Evolutionary conservation across 257 asterid genomes (phyloP).

Genomic region (Gentiana dahurica): DNA sequence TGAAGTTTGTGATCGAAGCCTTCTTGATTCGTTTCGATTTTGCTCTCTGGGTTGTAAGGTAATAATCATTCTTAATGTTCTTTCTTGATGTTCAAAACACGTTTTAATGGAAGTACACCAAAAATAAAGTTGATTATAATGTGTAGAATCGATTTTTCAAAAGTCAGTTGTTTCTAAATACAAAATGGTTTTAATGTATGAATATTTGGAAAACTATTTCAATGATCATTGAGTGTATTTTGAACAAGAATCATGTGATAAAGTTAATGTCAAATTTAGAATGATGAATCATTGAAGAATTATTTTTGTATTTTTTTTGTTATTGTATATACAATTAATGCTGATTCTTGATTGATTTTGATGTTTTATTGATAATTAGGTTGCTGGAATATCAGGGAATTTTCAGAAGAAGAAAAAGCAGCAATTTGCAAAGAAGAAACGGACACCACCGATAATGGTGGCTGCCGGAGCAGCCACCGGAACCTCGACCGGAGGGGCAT

Average conservation of each 20-base stretch:
- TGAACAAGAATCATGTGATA: too few relatives aligned
- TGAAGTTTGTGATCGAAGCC: slow-evolving; percentile 69
- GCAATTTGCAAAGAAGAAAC: slow-evolving; percentile 25
- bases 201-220: too few relatives aligned
- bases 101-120: too few relatives aligned
- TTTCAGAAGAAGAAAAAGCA: slow-evolving; percentile 24
- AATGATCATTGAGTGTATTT: too few relatives aligned
- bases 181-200: too few relatives aligned
- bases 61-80: neutral
- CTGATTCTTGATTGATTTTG: too few relatives aligned
- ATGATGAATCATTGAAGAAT: too few relatives aligned
- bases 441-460: neutral
- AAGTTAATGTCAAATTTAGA: too few relatives aligned
- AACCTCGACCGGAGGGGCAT: neutral
- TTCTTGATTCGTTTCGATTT: slow-evolving; percentile 68
- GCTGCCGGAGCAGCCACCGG: neutral
- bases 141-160: too few relatives aligned
- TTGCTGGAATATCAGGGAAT: slow-evolving; percentile 58
- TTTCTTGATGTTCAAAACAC: too few relatives aligned
- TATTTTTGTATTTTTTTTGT: slow-evolving; percentile 1
- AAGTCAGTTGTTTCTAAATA: too few relatives aligned
- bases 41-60: slow-evolving; percentile 96
- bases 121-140: neutral
- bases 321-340: too few relatives aligned
- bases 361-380: slow-evolving; percentile 23